Evolutionary conservation across 345 rosid species (phyloP).

Genomic region (Moricandia arvensis): DNA sequence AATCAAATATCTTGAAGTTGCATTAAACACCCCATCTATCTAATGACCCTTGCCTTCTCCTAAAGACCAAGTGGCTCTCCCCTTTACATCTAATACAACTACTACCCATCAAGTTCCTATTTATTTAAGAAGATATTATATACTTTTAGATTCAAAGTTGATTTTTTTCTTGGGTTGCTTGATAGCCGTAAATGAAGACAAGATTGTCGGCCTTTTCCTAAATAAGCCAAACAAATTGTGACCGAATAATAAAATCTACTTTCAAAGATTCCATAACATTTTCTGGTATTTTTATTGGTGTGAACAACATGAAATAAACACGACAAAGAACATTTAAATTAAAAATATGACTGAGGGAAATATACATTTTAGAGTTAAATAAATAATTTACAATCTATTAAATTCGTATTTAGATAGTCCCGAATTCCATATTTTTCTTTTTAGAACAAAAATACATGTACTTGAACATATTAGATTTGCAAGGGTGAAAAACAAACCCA

Average conservation of each 20-base stretch:
- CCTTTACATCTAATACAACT: conserved; percentile 12
- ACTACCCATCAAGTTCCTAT: background rate
- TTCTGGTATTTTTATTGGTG: background rate
- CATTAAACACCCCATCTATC: conserved; percentile 7
- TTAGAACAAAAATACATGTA: too few relatives aligned
- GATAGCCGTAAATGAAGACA: background rate
- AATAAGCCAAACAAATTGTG: conserved; percentile 5
- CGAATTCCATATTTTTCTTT: too few relatives aligned
- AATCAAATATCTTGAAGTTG: conserved; percentile 14
- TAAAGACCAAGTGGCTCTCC: conserved; percentile 32
- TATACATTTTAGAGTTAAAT: too few relatives aligned
- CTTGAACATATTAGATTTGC: too few relatives aligned
- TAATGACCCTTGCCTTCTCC: conserved; percentile 17
- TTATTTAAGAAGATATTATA: background rate
- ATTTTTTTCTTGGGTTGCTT: conserved; percentile 3
- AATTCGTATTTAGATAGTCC: too few relatives aligned
- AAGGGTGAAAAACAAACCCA: too few relatives aligned
- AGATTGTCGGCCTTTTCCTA: conserved; percentile 3
- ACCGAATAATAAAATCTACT: conserved; percentile 14
- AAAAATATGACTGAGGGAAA: too few relatives aligned
- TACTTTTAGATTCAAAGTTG: background rate
- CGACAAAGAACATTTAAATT: too few relatives aligned
- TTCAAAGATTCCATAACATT: background rate
- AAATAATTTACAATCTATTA: too few relatives aligned
- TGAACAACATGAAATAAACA: too few relatives aligned